A percentile compares a stretch with the other conserved stretches of the same genome.
Evolutionary conservation across 2,329 filamentous ascomycete species (phyloP).

Genomic region (Aspergillus phoenicis): DNA sequence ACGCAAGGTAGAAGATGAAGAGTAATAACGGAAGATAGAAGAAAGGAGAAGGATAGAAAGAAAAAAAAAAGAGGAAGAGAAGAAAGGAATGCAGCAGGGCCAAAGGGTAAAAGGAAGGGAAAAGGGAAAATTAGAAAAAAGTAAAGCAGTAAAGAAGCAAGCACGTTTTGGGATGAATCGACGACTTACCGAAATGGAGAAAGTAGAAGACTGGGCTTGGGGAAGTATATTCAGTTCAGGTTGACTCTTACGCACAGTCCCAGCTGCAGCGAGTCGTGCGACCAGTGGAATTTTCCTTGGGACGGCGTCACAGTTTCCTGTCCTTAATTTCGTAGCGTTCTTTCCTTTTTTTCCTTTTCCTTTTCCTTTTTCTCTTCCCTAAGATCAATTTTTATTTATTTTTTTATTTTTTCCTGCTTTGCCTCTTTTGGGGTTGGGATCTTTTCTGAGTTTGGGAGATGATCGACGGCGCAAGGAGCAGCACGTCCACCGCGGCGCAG

Average conservation of each 20-base stretch:
- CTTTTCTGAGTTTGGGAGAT: slow-evolving; percentile 23
- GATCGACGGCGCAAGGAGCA: slow-evolving; percentile 30
- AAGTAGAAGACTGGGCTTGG: slow-evolving; percentile 8
- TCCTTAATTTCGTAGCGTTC: slow-evolving; percentile 4
- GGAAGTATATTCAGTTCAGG: slow-evolving; percentile 14
- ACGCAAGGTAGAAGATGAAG: slow-evolving; percentile 8
- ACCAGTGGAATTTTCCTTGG: slow-evolving; percentile 13
- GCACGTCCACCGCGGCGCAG: slow-evolving; percentile 6
- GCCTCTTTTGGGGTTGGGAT: slow-evolving; percentile 7
- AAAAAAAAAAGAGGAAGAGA: slow-evolving; percentile 6
- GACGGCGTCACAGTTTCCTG: not conserved
- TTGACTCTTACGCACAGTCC: slow-evolving; percentile 21
- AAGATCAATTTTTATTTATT: not conserved
- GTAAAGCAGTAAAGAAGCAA: slow-evolving; percentile 8
- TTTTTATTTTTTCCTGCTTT: slow-evolving; percentile 14
- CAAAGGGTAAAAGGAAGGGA: slow-evolving; percentile 6
- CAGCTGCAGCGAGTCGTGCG: slow-evolving; percentile 19
- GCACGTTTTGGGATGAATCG: slow-evolving; percentile 3
- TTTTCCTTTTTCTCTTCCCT: not conserved
- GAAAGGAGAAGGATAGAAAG: slow-evolving; percentile 4
- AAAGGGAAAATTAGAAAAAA: slow-evolving; percentile 1
- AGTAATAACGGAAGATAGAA: slow-evolving; percentile 1
- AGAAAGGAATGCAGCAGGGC: too few relatives aligned
- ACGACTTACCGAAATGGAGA: slow-evolving; percentile 12
- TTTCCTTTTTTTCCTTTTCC: slow-evolving; percentile 5